A percentile compares a stretch with the other conserved stretches of the same genome.
These are phyloP conservation scores for Metschnikowia noctiluminum DNA, from an alignment of 805 yeast genomes.

Conservation along the genomic window DNA sequence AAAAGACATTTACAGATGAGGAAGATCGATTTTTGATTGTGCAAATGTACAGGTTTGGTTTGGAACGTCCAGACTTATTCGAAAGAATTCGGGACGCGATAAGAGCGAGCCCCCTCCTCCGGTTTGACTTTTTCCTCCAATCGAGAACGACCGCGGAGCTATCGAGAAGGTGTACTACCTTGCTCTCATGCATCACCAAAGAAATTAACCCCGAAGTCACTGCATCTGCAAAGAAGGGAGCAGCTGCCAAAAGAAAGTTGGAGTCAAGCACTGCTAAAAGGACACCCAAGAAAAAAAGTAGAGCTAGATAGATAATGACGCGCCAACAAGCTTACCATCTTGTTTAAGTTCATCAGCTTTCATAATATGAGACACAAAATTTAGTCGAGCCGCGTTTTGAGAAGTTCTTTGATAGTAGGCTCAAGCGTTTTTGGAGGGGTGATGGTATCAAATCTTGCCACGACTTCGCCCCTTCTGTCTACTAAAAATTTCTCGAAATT, in stretches of 20 bases:
- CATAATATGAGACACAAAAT: too few relatives aligned
- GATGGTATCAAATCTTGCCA: conserved; percentile 59
- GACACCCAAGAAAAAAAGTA: conserved; percentile 3
- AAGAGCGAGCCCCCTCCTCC: conserved; percentile 69
- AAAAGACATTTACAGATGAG: conserved; percentile 70
- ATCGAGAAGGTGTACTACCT: conserved; percentile 75
- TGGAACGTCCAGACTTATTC: conserved; percentile 73
- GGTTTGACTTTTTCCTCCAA: conserved; percentile 84
- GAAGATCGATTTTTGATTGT: conserved; percentile 87
- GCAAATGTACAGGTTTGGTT: conserved; percentile 74
- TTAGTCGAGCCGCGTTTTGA: neutral
- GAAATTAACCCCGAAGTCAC: conserved; percentile 40
- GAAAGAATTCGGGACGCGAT: conserved; percentile 77
- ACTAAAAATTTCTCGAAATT: conserved; percentile 75
- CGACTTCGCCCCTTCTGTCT: conserved; percentile 54
- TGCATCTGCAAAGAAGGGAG: conserved; percentile 1
- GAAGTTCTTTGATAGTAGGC: conserved; percentile 20
- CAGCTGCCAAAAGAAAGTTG: conserved; percentile 1
- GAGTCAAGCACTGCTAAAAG: neutral
- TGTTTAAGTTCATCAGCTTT: too few relatives aligned
- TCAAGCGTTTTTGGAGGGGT: conserved; percentile 65
- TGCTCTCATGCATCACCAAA: conserved; percentile 68
- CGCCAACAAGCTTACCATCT: neutral
- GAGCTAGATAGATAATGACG: neutral
- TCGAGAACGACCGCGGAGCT: conserved; percentile 76